phyloP scores from a whole-genome alignment of 2,329 filamentous ascomycete genomes.

The Penicillium sclerotigenum region DNA sequence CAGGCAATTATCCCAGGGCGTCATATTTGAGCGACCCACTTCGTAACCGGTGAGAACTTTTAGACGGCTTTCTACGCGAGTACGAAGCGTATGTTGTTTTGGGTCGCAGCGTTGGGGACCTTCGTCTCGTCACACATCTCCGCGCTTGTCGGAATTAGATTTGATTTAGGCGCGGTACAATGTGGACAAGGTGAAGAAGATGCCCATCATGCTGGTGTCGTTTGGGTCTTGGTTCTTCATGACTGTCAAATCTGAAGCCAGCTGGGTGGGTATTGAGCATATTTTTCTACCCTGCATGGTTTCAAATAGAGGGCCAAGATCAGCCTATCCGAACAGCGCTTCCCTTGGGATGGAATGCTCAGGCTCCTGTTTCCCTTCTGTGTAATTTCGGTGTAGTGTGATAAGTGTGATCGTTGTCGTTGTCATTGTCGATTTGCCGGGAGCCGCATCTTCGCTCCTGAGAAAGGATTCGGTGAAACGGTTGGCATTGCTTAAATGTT shows the following conservation, averaged over 20 bases:
- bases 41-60: too few species aligned
- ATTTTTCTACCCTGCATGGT: too few species aligned
- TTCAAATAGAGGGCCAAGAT: too few species aligned
- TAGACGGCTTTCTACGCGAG: neutral
- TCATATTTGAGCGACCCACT: neutral
- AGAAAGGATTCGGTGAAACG: neutral
- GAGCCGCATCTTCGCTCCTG: neutral
- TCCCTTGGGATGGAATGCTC: neutral
- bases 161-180: too few species aligned
- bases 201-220: too few species aligned
- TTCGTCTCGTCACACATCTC: too few species aligned
- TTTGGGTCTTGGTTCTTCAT: too few species aligned
- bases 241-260: too few species aligned
- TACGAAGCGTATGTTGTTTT: neutral
- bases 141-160: too few species aligned
- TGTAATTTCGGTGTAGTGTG: neutral
- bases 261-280: too few species aligned
- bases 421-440: neutral
- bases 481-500: neutral
- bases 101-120: neutral
- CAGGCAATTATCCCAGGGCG: neutral
- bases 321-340: neutral
- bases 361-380: accelerated
- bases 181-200: too few species aligned
- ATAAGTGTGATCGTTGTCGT: neutral